Percentiles rank a stretch among this genome's conserved stretches.
phyloP scores from a whole-genome alignment of 2,329 filamentous ascomycete species.

The Metarhizium humberi region DNA sequence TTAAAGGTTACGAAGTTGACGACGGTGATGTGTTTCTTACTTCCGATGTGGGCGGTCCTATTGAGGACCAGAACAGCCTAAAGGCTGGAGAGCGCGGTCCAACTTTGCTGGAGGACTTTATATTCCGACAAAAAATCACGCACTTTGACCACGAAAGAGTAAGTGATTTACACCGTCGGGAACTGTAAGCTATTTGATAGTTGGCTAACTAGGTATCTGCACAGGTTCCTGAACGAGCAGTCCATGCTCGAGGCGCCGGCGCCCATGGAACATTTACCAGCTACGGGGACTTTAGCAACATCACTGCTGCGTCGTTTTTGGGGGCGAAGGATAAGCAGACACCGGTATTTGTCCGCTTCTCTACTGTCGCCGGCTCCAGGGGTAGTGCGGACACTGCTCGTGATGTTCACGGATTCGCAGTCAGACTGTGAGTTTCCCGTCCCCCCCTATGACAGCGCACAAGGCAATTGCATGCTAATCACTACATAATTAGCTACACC shows the following conservation, averaged over 20 bases:
- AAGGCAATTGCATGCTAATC: background rate
- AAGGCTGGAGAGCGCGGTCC: slow-evolving; percentile 59
- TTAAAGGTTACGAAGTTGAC: slow-evolving; percentile 33
- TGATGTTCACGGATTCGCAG: slow-evolving; percentile 65
- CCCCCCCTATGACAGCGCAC: background rate
- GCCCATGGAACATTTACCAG: slow-evolving; percentile 64
- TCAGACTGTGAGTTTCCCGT: slow-evolving; percentile 23
- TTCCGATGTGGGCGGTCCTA: slow-evolving; percentile 58
- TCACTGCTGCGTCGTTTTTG: slow-evolving; percentile 60
- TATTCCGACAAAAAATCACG: slow-evolving; percentile 63
- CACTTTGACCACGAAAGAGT: slow-evolving; percentile 64
- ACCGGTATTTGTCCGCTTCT: slow-evolving; percentile 61
- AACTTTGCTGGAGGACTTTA: slow-evolving; percentile 62
- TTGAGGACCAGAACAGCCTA: slow-evolving; percentile 57
- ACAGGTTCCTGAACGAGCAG: slow-evolving; percentile 51
- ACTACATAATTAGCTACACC: slow-evolving; percentile 41
- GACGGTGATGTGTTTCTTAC: slow-evolving; percentile 50
- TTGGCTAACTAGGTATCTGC: background rate
- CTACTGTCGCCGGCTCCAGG: slow-evolving; percentile 60
- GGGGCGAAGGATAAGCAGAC: slow-evolving; percentile 44
- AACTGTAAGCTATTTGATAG: background rate
- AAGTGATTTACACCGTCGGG: slow-evolving; percentile 12
- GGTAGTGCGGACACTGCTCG: slow-evolving; percentile 62
- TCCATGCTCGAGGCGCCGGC: slow-evolving; percentile 61
- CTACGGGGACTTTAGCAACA: slow-evolving; percentile 56